Evolutionary conservation across 768 basidiomycete genomes (phyloP), one percentile per base, ranked within the genome.

Genomic region (Boletus subcaerulescens): DNA sequence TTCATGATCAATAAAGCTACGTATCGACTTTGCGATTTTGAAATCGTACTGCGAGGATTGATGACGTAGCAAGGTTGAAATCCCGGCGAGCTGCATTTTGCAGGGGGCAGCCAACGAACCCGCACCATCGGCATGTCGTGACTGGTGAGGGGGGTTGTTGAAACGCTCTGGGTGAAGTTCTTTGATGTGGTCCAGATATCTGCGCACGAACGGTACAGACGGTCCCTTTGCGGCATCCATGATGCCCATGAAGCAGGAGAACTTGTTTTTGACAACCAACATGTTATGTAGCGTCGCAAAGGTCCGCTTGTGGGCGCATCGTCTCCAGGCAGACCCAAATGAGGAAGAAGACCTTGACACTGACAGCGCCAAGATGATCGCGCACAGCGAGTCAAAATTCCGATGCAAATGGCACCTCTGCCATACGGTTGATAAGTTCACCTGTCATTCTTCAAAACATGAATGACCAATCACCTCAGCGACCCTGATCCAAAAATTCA

Each of bases 401-500:
- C 82, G 81, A 62, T 87, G 68, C 13, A 69, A 61, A 35, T 77
- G 79, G 68, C 84, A 89, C 78, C 82, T 86, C 87, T 90, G 62
- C 18, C 20, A 40, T 38, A 24, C 3, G 14, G 26, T 35, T 31
- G 46, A 41, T 46, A 7, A 39, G 55, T 54, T 22, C 13, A 17
- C 32, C 15, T 20, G 32, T 42, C 17, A n/a, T 17, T 1, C 35
- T 26, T 45, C 40, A 58, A 33, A 39, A 49, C n/a, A n/a, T 24
- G 39, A 20, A 18, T 17, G 24, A 67, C 39, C 80, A 41, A 36
- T 61, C 60, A 88, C 89, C 79, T 91, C 87, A 9, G 89, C 86
- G 18, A 89, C 85, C 64, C 80, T 85, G 59, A 90, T 84, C 88
- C 88, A 91, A 63, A 84, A 80, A 55, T 88, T 86, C 36, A 88